Evolutionary conservation across 768 basidiomycete genomes (phyloP), one percentile per base, ranked within the genome.

Genomic region (Kwoniella europaea): DNA sequence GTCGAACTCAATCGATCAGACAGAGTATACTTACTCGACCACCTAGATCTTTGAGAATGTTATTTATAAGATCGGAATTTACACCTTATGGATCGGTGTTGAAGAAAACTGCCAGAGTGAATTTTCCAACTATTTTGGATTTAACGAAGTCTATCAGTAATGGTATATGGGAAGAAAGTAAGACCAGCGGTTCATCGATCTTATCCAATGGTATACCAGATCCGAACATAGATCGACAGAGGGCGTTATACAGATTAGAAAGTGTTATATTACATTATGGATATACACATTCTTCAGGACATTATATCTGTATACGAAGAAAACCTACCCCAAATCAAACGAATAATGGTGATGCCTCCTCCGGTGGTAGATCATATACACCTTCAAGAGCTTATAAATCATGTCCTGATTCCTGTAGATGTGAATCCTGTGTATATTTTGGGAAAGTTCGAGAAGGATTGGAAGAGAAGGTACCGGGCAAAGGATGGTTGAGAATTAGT

Each of bases 221-320:
- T 29, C 16, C 20, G 64, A 55, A 15, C 35, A 12, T 15, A 59
- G 10, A n/a, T 7, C 13, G 42, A 43, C 42, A 61, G 42, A 58
- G 89, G 56, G 90, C 89, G n/a, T 85, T 95, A 44, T 98, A 98
- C 83, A 89, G 94, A 57, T 88, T 98, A 44, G 84, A 89, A 2
- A 90, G 92, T 10, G 89, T 92, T 41, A 94, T 98, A 16, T 93
- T 93, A 76, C 96, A 98, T 83, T 96, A 90, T 79, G 96, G 96
- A 15, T 82, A 79, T 61, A 89, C 90, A 65, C 94, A 97, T 79
- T 91, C 91, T 4, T 95, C 92, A 79, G 96, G 96, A 5, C 96
- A 99, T 81, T 99, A 96, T 81, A 88, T 98, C 74, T 93, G 92
- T 75, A 96, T 90, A 81, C 88, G 97, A 16, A 87, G 95, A 58